Conservation (phyloP, 108 stramenopile genomes). For the Chaetoceros muelleri region DNA sequence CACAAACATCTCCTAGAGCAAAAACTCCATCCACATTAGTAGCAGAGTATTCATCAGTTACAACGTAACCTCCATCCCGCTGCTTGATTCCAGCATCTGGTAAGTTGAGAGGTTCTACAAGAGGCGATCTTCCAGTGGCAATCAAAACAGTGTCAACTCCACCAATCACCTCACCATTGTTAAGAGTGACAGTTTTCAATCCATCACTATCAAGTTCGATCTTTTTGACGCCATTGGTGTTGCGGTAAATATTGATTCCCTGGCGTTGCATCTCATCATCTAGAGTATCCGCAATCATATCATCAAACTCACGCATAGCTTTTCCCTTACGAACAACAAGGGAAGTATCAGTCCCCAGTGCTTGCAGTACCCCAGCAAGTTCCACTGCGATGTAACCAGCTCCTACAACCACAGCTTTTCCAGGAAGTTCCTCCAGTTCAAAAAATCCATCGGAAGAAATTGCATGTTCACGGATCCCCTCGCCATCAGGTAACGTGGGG, state of each 20-base stretch:
- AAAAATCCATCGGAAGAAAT: conserved; percentile 88
- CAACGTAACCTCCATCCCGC: conserved; percentile 48
- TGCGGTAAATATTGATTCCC: conserved; percentile 50
- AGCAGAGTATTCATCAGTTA: conserved; percentile 66
- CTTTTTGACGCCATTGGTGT: conserved; percentile 37
- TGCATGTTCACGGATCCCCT: conserved; percentile 38
- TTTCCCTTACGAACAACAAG: conserved; percentile 51
- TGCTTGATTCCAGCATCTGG: conserved; percentile 47
- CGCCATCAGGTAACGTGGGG: conserved; percentile 51
- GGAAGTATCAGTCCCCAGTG: conserved; percentile 70
- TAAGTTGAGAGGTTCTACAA: conserved; percentile 45
- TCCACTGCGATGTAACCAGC: conserved; percentile 93
- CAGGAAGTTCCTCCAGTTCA: conserved; percentile 68
- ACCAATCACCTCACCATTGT: conserved; percentile 39
- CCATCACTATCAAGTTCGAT: conserved; percentile 26
- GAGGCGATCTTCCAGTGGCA: conserved; percentile 79
- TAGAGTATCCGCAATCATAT: conserved; percentile 40
- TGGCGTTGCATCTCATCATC: conserved; percentile 52
- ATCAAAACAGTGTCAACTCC: conserved; percentile 69
- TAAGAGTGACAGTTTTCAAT: conserved; percentile 41
- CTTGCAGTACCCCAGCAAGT: conserved; percentile 79
- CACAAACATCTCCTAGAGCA: conserved; percentile 79
- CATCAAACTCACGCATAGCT: conserved; percentile 67
- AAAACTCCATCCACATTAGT: conserved; percentile 52
- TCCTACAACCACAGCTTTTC: conserved; percentile 76